Evolutionary conservation across 306 rosid genomes (phyloP), one percentile per base, ranked within the genome.

Genomic region (Inga leiocalycina): DNA sequence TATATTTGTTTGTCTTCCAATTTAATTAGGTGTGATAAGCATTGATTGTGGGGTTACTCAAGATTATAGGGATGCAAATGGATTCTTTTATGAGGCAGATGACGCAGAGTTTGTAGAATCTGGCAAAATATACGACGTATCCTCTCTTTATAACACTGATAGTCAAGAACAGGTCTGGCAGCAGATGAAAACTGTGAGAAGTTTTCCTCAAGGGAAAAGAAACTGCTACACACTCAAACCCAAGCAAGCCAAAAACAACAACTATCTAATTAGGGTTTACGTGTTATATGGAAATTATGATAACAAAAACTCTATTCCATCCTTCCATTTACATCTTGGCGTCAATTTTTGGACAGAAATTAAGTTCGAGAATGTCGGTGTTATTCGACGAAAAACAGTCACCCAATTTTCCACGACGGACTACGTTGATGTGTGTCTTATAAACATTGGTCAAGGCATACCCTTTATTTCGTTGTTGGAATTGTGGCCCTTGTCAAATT

Each of bases 221-320:
- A 88, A 84, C 57, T 91, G 92, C 80, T 91, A 85, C 71, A 77
- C 70, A 57, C 49, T 86, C 11, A 85, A 71, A 8, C 88, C 89
- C 0, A 84, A 78, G 10, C 48, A 46, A 2, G 89, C 84, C 4
- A 82, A 61, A 61, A 68, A 86, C 74, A 70, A 17, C 74, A 81
- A 76, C 2, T 89, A 87, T 68, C 59, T 89, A 69, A 84, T 91
- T 32, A 64, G 88, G 78, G 86, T 87, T 39, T 27, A 51, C 8
- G 87, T 87, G 48, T 9, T 73, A 0, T 87, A 91, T n/a, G 89
- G 88, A 3, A 87, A 24, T n/a, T 91, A 91, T 24, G 68, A 61
- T 35, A 10, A 61, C 68, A 61, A 61, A 61, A 61, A 61, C 32
- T 61, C 17, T 1, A 24, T 61, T 61, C 68, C 68, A 24, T 24